These are phyloP conservation scores for Pseudomonodictys pantanalensis DNA, from an alignment of 495 filamentous ascomycete species.

Conservation along the genomic window DNA sequence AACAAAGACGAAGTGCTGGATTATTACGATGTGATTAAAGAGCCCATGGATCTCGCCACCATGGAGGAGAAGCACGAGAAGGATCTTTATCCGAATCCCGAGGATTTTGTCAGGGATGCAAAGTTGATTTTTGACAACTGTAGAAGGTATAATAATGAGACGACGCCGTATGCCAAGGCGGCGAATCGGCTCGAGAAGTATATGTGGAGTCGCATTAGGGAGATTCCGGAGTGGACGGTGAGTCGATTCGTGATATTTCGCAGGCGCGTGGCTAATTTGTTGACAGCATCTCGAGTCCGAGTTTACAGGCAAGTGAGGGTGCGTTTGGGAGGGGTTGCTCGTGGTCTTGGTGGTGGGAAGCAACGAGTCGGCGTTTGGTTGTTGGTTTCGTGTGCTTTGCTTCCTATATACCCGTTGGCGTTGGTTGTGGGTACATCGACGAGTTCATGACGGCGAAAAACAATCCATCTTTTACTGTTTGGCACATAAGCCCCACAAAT, in stretches of 20 bases:
- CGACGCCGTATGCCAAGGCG: constrained; percentile 88
- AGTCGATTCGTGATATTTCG: constrained; percentile 3
- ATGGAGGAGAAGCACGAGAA: constrained; percentile 97
- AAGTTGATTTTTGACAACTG: constrained; percentile 93
- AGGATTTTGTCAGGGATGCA: constrained; percentile 91
- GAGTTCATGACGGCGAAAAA: no score
- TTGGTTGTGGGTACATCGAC: no score
- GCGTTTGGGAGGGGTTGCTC: no score
- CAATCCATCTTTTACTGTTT: no score
- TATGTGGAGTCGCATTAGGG: constrained; percentile 91
- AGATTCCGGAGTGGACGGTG: constrained; percentile 82
- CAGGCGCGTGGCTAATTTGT: not conserved
- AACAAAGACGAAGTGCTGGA: constrained; percentile 93
- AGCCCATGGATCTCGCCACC: constrained; percentile 93
- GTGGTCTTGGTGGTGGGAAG: no score
- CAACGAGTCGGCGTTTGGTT: no score
- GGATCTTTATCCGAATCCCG: constrained; percentile 84
- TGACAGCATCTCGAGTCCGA: constrained; percentile 23
- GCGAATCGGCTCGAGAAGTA: constrained; percentile 95
- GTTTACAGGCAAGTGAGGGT: constrained; percentile 18
- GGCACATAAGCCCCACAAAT: no score
- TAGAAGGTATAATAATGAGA: constrained; percentile 93
- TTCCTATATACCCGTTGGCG: no score
- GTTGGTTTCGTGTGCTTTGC: no score
- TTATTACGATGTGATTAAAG: constrained; percentile 97